A percentile compares a stretch with the other conserved stretches of the same genome.
Conservation (phyloP, 306 rosid genomes). For the Prunus kanzakura region DNA sequence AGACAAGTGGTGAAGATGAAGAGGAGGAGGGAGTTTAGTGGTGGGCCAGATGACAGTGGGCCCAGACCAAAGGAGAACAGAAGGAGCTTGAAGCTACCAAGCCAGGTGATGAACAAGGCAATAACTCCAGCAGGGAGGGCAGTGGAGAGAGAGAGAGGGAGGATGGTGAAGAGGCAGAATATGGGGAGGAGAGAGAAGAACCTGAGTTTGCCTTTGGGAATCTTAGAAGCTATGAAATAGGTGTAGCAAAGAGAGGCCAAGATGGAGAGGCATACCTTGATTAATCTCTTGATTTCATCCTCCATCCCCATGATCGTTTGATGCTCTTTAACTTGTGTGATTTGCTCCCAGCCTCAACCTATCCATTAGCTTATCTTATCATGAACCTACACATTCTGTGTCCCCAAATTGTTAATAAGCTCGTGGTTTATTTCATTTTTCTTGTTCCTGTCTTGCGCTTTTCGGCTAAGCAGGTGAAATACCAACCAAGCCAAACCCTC, state of each 20-base stretch:
- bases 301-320: background rate
- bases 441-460: too few relatives aligned
- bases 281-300: conserved; percentile 17
- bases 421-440: too few relatives aligned
- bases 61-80: conserved; percentile 28
- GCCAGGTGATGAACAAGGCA: conserved; percentile 35
- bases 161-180: conserved; percentile 24
- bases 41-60: conserved; percentile 24
- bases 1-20: conserved; percentile 22
- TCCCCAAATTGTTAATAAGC: background rate
- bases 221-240: conserved; percentile 24
- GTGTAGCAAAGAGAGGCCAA: conserved; percentile 15
- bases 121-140: conserved; percentile 25
- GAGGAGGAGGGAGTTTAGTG: conserved; percentile 11
- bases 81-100: conserved; percentile 34
- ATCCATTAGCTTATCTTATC: background rate
- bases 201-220: conserved; percentile 29
- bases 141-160: conserved; percentile 25
- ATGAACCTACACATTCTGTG: background rate
- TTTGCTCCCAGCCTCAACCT: background rate
- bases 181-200: conserved; percentile 32
- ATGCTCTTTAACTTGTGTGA: background rate
- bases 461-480: too few relatives aligned
- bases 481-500: too few relatives aligned
- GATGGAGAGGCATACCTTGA: conserved; percentile 26